Base-by-base conservation (phyloP, 2,329 filamentous ascomycete genomes). In the Colletotrichum tropicicola region DNA sequence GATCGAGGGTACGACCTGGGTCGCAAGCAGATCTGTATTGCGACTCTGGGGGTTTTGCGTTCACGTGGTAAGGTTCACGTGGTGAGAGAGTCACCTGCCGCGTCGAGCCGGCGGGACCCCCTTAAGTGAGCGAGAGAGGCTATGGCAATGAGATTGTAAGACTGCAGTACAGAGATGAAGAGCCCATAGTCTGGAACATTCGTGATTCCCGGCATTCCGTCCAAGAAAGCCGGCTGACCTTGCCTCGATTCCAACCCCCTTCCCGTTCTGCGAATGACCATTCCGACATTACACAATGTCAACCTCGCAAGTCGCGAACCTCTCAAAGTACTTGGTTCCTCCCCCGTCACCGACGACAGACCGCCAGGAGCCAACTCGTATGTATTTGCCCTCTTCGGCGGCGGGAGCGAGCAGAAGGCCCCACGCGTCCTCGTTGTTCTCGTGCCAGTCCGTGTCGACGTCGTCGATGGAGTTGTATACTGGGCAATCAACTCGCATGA, bases 41-140 rank as follows among this genome's bases (percentile, higher is more conserved):
- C 44, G 23, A 27, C 44, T 6, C 1, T 4, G 32, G 37, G 8
- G 7, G n/a, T 6, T n/a, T n/a, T n/a, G n/a, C n/a, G 35, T 43
- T 54, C 51, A 54, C 35, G 51, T 54, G 51, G 44, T 30, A 13
- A n/a, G n/a, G 35, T 43, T 54, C 51, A 54, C 35, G 51, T 54
- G 51, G 44, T 30, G 25, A n/a, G n/a, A n/a, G 13, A 19, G 35
- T 21, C 51, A 41, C 3, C 5, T 41, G 35, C 23, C n/a, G 3
- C 12, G 7, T 8, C 28, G 35, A 25, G 28, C 10, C 1, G 30
- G 30, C 35, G 48, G 19, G 35, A 23, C n/a, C 15, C n/a, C n/a
- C n/a, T n/a, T n/a, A n/a, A n/a, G 21, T 37, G 30, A n/a, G n/a
- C n/a, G n/a, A n/a, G n/a, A n/a, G n/a, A n/a, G 30, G 17, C 13